phyloP scores from a whole-genome alignment of 2,329 filamentous ascomycete species.

The Alternaria ethzedia region DNA sequence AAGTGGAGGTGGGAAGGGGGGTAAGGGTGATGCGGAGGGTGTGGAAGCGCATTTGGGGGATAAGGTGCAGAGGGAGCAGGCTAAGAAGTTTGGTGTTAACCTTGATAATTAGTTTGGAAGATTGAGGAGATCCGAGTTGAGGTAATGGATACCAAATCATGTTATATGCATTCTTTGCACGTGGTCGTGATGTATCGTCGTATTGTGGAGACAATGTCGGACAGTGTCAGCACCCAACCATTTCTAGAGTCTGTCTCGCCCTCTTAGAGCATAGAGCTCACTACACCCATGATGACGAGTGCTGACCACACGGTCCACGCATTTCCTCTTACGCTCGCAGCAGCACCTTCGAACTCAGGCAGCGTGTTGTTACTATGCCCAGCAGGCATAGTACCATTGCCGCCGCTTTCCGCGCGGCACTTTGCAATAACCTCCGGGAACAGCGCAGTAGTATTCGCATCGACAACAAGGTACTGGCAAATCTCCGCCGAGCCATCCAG shows the following conservation, averaged over 20 bases:
- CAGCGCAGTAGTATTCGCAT: conserved; percentile 23
- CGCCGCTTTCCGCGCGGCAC: conserved; percentile 10
- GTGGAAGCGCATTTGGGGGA: conserved; percentile 1
- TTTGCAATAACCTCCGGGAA: conserved; percentile 26
- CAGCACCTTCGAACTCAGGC: conserved; percentile 15
- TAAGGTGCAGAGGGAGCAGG: conserved; percentile 13
- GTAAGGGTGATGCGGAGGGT: neutral
- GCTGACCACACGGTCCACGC: neutral
- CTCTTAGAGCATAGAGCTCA: neutral
- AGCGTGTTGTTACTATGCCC: neutral
- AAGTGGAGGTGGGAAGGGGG: neutral
- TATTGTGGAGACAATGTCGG: neutral
- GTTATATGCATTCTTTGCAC: neutral
- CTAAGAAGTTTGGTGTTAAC: conserved; percentile 23
- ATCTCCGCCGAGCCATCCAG: conserved; percentile 20
- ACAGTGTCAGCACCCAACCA: neutral
- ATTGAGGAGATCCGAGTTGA: neutral
- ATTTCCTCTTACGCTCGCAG: neutral
- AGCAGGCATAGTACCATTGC: conserved; percentile 2
- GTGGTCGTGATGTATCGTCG: neutral
- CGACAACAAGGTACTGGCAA: conserved; percentile 26
- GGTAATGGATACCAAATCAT: neutral
- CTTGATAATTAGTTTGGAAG: neutral
- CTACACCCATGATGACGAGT: neutral
- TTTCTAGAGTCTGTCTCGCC: rapidly evolving